A percentile compares a stretch with the other conserved stretches of the same genome.
Evolutionary conservation across 2,329 filamentous ascomycete species (phyloP).

Genomic region (Fusarium sp.): DNA sequence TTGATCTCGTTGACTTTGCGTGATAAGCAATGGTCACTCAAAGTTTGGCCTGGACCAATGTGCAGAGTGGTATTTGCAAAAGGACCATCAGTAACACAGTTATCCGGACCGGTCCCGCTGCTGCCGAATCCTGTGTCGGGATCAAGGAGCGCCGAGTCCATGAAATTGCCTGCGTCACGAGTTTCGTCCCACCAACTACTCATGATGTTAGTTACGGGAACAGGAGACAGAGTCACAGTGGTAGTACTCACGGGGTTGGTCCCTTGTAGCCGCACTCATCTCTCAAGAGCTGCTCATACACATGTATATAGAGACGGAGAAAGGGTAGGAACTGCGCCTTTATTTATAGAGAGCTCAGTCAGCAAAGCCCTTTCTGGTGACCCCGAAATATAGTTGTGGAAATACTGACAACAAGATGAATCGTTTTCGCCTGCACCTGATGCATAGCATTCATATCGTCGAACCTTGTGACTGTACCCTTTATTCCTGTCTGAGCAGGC

Average conservation of each 20-base stretch:
- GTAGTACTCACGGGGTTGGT: not conserved
- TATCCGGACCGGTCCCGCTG: not conserved
- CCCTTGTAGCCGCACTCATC: not conserved
- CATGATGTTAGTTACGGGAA: accelerated
- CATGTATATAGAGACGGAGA: not conserved
- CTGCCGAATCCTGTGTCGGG: not conserved
- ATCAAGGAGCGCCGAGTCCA: not conserved
- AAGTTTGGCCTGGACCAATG: not conserved
- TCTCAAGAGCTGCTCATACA: not conserved
- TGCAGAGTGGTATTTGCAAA: not conserved
- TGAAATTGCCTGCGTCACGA: not conserved
- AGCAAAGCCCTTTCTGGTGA: accelerated
- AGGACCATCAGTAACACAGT: not conserved
- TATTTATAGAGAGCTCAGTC: accelerated
- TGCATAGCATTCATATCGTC: not conserved
- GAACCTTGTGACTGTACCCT: not conserved
- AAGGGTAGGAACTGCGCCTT: not conserved
- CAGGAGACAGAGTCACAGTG: accelerated
- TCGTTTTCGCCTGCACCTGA: not conserved
- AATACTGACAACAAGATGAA: not conserved
- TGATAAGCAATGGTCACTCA: not conserved
- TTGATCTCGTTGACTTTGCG: not conserved
- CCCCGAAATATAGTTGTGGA: accelerated
- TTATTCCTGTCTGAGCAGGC: not conserved
- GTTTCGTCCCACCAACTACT: not conserved